These are phyloP conservation scores for Solanum chacoense DNA, from an alignment of 305 asterid genomes.

Conservation along the genomic window DNA sequence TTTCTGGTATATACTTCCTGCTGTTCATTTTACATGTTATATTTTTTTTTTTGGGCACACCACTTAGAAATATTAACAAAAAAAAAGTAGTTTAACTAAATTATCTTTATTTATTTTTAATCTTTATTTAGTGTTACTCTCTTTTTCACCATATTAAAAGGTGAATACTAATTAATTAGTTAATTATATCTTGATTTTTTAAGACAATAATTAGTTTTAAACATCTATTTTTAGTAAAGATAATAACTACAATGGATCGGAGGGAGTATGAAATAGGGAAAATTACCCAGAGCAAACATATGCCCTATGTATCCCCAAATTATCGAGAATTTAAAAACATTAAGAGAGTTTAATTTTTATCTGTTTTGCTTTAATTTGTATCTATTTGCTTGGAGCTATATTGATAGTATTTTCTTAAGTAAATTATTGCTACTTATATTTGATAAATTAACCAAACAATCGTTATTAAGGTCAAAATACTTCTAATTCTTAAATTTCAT, in stretches of 20 bases:
- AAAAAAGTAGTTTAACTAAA: not conserved
- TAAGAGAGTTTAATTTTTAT: no score
- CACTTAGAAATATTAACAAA: no score
- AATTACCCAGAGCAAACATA: not conserved
- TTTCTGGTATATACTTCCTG: not conserved
- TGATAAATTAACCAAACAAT: not conserved
- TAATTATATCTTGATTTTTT: no score
- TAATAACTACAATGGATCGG: not conserved
- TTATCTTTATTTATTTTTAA: not conserved
- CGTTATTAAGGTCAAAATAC: not conserved
- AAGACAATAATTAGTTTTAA: no score
- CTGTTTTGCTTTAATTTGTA: not conserved
- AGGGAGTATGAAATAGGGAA: not conserved
- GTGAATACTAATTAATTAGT: not conserved
- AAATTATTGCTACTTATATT: not conserved
- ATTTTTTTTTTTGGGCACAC: not conserved
- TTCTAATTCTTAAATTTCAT: not conserved
- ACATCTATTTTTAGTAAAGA: not conserved
- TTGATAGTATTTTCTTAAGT: not conserved
- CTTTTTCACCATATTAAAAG: not conserved
- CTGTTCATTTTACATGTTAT: not conserved
- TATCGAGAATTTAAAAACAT: not conserved
- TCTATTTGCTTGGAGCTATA: not conserved
- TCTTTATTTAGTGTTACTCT: not conserved
- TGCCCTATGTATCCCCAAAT: not conserved